A percentile compares a stretch with the other conserved stretches of the same genome.
Evolutionary conservation across 2,329 filamentous ascomycete genomes (phyloP).

Genomic region (Colletotrichum limetticola): DNA sequence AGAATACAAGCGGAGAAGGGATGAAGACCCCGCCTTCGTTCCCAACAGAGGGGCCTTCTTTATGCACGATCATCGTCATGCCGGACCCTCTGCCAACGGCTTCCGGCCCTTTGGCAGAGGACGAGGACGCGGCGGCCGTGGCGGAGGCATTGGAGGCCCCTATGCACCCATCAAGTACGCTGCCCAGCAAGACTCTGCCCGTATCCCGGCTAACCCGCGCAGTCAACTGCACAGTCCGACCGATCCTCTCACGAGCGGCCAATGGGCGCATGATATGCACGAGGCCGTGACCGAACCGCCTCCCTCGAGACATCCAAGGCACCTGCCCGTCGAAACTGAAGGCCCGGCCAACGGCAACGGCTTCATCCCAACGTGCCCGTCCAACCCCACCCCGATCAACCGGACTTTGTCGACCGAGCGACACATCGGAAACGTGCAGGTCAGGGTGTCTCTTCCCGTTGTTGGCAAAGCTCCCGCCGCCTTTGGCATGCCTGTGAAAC

Average conservation of each 20-base stretch:
- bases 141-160: slow-evolving; percentile 62
- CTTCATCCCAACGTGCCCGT: slow-evolving; percentile 65
- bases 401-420: slow-evolving; percentile 85
- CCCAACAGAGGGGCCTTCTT: slow-evolving; percentile 96
- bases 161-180: slow-evolving; percentile 74
- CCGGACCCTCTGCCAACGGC: slow-evolving; percentile 80
- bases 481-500: slow-evolving; percentile 84
- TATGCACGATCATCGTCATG: slow-evolving; percentile 91
- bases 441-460: slow-evolving; percentile 82
- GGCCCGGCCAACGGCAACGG: slow-evolving; percentile 65
- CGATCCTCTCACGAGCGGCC: slow-evolving; percentile 75
- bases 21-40: slow-evolving; percentile 92
- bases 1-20: slow-evolving; percentile 87
- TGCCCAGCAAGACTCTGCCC: slow-evolving; percentile 25
- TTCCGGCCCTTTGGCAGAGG: slow-evolving; percentile 78
- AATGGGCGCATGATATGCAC: slow-evolving; percentile 96
- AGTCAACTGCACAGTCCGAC: slow-evolving; percentile 58
- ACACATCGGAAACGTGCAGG: slow-evolving; percentile 84
- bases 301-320: slow-evolving; percentile 53
- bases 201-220: slow-evolving; percentile 25
- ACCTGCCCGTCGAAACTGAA: slow-evolving; percentile 54
- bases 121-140: slow-evolving; percentile 69
- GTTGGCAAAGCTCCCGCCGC: slow-evolving; percentile 74
- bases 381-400: slow-evolving; percentile 75
- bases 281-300: slow-evolving; percentile 69